A percentile compares a stretch with the other conserved stretches of the same genome.
Conservation (phyloP, 257 asterid genomes). For the Voacanga thouarsii region DNA sequence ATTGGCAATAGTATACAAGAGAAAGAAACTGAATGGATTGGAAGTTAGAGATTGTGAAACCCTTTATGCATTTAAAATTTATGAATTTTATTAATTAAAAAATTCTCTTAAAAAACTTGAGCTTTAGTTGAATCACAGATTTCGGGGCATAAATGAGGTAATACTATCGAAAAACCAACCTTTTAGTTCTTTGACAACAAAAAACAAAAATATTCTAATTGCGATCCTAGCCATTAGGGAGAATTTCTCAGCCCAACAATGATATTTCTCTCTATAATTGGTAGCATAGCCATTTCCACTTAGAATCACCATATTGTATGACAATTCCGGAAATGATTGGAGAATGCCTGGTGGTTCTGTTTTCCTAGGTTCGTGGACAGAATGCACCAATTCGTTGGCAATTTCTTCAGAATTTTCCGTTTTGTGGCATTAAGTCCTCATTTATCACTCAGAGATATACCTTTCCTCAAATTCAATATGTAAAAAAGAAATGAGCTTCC, state of each 20-base stretch:
- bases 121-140: background rate
- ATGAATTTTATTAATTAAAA: background rate
- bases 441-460: too few species aligned
- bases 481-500: too few species aligned
- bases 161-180: background rate
- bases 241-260: background rate
- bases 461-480: too few species aligned
- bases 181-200: background rate
- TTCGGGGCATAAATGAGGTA: background rate
- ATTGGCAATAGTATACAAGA: background rate
- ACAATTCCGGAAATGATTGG: background rate
- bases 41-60: background rate
- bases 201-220: background rate
- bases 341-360: background rate
- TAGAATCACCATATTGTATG: background rate
- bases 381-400: background rate
- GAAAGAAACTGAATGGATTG: background rate
- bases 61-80: background rate
- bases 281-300: background rate
- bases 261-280: background rate
- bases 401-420: background rate
- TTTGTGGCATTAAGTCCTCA: background rate
- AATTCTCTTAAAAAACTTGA: background rate
- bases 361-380: too few species aligned
- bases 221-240: background rate